Evolutionary conservation across 2,329 filamentous ascomycete genomes (phyloP).

Genomic region (Arachnomyces sp.): DNA sequence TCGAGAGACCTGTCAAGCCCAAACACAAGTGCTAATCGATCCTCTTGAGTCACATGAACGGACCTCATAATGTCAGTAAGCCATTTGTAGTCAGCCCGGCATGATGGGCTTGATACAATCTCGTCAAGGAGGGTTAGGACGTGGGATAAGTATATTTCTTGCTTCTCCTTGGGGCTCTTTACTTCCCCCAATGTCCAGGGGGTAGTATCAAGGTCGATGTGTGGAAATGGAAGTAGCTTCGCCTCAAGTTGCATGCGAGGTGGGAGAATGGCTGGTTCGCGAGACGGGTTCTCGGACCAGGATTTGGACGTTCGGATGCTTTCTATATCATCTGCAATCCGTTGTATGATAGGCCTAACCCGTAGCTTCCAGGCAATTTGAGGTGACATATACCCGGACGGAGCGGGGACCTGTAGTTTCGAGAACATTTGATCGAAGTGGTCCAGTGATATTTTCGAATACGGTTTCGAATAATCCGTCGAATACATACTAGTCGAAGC

Average conservation of each 20-base stretch:
- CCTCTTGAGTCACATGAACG: neutral
- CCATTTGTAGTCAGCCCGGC: neutral
- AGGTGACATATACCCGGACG: no score
- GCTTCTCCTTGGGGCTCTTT: neutral
- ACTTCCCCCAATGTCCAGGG: neutral
- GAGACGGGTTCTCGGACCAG: conserved; percentile 1
- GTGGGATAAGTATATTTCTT: neutral
- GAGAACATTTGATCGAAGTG: no score
- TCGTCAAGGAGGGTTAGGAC: neutral
- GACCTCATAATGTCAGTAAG: neutral
- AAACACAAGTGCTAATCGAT: neutral
- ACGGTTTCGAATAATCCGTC: neutral
- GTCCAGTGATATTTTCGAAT: conserved; percentile 23
- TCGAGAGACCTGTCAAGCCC: neutral
- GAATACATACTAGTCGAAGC: no score
- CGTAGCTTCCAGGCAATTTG: no score
- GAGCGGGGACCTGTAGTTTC: no score
- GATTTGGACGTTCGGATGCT: conserved; percentile 1
- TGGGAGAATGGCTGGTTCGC: conserved; percentile 3
- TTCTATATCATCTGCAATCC: neutral
- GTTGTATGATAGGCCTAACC: neutral
- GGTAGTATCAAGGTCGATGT: neutral
- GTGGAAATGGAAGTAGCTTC: conserved; percentile 6
- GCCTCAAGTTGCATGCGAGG: neutral
- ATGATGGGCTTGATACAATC: neutral